Percentiles rank a stretch among this genome's conserved stretches.
phyloP scores from a whole-genome alignment of 495 filamentous ascomycete genomes.

The Trichoderma gamsii region DNA sequence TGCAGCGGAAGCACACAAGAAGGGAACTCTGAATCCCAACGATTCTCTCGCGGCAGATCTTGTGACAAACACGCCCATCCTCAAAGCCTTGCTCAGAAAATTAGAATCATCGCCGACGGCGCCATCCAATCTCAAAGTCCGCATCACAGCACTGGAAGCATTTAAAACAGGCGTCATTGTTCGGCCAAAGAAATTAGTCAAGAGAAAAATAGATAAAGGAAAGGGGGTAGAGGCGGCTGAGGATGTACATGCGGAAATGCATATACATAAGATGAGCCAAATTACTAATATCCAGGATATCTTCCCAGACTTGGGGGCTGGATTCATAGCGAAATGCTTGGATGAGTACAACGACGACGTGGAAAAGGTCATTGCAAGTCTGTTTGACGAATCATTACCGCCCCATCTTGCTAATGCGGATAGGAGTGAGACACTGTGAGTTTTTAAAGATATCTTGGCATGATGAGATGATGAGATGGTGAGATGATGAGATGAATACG shows the following conservation, averaged over 20 bases:
- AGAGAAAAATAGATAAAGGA: constrained; percentile 56
- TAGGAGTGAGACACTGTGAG: constrained; percentile 48
- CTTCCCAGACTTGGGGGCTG: constrained; percentile 82
- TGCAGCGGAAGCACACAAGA: constrained; percentile 52
- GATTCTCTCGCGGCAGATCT: constrained; percentile 56
- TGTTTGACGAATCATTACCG: constrained; percentile 78
- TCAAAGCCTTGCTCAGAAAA: constrained; percentile 43
- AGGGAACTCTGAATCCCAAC: constrained; percentile 43
- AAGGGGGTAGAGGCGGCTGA: constrained; percentile 51
- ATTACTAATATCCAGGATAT: constrained; percentile 86
- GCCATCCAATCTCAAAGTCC: constrained; percentile 49
- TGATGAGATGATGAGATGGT: neutral
- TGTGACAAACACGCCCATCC: constrained; percentile 54
- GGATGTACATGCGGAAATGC: constrained; percentile 49
- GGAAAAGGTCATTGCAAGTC: constrained; percentile 72
- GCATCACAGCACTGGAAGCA: constrained; percentile 47
- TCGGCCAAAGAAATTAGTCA: constrained; percentile 47
- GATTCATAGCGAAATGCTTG: constrained; percentile 71
- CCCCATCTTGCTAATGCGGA: constrained; percentile 50
- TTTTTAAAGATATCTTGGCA: constrained; percentile 17
- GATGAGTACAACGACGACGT: constrained; percentile 72
- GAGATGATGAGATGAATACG: neutral
- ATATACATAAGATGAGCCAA: constrained; percentile 74
- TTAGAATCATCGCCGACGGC: constrained; percentile 34
- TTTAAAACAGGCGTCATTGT: constrained; percentile 47